phyloP scores from a whole-genome alignment of 352 stramenopile species.

The Thraustotheca clavata region DNA sequence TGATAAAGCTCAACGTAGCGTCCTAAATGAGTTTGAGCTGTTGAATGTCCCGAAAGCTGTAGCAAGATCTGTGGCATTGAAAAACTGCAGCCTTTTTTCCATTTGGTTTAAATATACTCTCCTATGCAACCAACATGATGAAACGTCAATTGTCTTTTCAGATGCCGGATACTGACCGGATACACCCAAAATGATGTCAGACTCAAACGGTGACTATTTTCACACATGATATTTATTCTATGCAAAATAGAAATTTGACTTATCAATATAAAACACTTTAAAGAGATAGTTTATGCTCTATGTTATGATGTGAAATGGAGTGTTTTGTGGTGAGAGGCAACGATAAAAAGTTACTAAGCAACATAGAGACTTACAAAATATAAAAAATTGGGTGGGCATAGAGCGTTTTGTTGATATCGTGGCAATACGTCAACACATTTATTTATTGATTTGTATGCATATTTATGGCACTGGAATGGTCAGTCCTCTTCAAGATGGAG shows the following conservation, averaged over 20 bases:
- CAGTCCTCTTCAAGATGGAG: neutral
- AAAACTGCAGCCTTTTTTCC: neutral
- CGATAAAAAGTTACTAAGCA: neutral
- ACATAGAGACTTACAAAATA: neutral
- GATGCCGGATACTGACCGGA: slow-evolving; percentile 3
- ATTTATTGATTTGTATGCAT: neutral
- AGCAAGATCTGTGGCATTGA: slow-evolving; percentile 9
- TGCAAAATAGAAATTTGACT: neutral
- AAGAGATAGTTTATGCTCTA: neutral
- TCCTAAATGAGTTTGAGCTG: neutral
- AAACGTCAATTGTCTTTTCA: neutral
- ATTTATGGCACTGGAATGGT: neutral
- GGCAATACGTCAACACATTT: neutral
- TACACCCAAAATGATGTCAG: neutral
- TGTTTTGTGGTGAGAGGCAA: too few relatives aligned
- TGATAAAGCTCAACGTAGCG: slow-evolving; percentile 18
- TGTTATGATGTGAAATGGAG: too few relatives aligned
- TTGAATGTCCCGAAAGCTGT: neutral
- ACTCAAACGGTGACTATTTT: neutral
- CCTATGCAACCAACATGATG: neutral
- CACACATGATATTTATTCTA: neutral
- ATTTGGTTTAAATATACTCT: neutral
- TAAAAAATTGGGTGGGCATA: neutral
- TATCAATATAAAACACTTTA: neutral
- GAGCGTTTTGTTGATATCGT: neutral